Evolutionary conservation across 2,329 filamentous ascomycete species (phyloP).

Genomic region (Verticillium nonalfalfae): DNA sequence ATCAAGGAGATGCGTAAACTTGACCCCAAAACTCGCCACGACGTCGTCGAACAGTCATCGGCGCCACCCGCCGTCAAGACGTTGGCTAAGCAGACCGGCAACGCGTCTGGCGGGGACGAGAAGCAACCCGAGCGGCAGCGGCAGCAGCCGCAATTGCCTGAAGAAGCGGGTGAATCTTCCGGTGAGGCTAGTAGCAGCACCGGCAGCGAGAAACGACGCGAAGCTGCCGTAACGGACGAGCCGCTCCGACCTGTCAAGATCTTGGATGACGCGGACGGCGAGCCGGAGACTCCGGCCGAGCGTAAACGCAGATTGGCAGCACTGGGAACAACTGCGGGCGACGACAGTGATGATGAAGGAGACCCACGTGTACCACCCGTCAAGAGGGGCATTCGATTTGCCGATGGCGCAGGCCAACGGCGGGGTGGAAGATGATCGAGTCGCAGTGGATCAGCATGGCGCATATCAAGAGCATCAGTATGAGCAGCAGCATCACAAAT

Average conservation of each 20-base stretch:
- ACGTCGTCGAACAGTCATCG: slow-evolving; percentile 45
- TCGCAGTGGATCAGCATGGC: no score
- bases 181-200: slow-evolving; percentile 1
- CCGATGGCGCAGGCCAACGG: slow-evolving; percentile 28
- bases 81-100: slow-evolving; percentile 35
- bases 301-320: slow-evolving; percentile 67
- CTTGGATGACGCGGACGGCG: slow-evolving; percentile 26
- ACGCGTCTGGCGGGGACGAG: neutral
- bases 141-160: neutral
- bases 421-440: neutral
- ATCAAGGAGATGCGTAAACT: slow-evolving; percentile 67
- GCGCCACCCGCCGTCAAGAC: slow-evolving; percentile 42
- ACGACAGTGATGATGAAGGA: slow-evolving; percentile 43
- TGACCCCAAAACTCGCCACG: slow-evolving; percentile 56
- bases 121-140: neutral
- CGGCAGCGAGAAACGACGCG: slow-evolving; percentile 1
- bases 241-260: slow-evolving; percentile 3
- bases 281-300: slow-evolving; percentile 65
- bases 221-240: neutral
- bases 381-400: slow-evolving; percentile 55
- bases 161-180: slow-evolving; percentile 3
- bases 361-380: slow-evolving; percentile 51
- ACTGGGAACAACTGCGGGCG: slow-evolving; percentile 48
- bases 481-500: no score
- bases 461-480: no score